Evolutionary conservation across 225 moss, liverwort and hornwort species (phyloP).

Genomic region (Bryoerythrophyllum caledonicum): DNA sequence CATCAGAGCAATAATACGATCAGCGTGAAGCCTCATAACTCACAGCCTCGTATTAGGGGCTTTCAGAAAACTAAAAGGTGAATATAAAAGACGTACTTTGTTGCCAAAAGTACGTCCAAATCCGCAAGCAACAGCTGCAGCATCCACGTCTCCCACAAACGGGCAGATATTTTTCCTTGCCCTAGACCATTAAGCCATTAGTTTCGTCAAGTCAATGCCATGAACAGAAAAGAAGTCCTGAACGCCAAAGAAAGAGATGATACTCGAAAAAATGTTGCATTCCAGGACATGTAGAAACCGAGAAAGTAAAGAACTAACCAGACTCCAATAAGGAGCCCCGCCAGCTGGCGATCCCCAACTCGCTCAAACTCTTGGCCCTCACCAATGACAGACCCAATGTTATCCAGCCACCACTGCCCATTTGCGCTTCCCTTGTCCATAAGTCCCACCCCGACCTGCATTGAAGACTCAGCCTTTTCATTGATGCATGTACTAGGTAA

Average conservation of each 20-base stretch:
- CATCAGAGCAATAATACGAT: neutral
- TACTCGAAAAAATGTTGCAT: neutral
- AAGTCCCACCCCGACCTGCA: conserved; percentile 90
- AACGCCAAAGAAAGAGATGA: neutral
- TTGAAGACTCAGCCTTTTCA: conserved; percentile 8
- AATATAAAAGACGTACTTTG: conserved; percentile 49
- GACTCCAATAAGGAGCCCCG: conserved; percentile 92
- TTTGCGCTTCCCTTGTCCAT: conserved; percentile 85
- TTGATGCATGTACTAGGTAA: conserved; percentile 9
- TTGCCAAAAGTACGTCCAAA: conserved; percentile 97
- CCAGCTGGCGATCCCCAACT: conserved; percentile 81
- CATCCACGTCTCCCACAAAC: conserved; percentile 91
- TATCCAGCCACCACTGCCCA: conserved; percentile 91
- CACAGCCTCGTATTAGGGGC: neutral
- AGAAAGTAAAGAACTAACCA: conserved; percentile 62
- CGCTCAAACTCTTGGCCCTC: conserved; percentile 87
- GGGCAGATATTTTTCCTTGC: conserved; percentile 59
- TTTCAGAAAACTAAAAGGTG: neutral
- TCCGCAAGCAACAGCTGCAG: conserved; percentile 94
- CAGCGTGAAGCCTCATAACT: neutral
- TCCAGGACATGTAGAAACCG: conserved; percentile 6
- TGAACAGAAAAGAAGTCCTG: neutral
- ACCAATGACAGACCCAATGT: conserved; percentile 66
- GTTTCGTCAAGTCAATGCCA: conserved; percentile 12
- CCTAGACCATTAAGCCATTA: conserved; percentile 42